Base-by-base conservation (phyloP, 1,284 basidiomycete species). In the Leccinum variabile region DNA sequence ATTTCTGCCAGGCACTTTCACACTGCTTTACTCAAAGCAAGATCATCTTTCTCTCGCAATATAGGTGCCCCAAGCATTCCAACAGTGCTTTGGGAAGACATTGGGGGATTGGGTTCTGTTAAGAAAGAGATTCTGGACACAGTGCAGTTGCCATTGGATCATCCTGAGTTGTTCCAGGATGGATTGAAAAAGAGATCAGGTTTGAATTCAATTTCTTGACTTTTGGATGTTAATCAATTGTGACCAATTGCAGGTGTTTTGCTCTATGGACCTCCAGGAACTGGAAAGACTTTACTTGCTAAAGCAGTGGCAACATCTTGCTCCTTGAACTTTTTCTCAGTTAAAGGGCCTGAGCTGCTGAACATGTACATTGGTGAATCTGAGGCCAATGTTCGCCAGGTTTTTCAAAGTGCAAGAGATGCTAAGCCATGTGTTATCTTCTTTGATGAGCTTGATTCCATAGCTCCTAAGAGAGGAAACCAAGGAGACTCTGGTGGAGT, bases 301-400 rank as follows among this genome's bases (percentile, higher is more conserved):
- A 97, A 97, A 76, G 94, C 94, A 3, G 95, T 97, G 35, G 95
- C 95, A 7, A 95, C 94, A 0, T 94, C 94, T 1, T 96, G 91
- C 70, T 90, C 94, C 14, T 83, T 97, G 68, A 96, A 96, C 72
- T 96, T 96, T 76, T 90, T 96, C 75, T 94, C 92, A n/a, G 91
- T 99, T 72, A 98, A 98, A 74, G 97, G 97, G 0, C 97, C 97
- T 1, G 96, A 98, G 71, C 82, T 99, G 35, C 85, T 97, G 52
- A 97, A 97, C 75, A 97, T 98, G 87, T 98, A 98, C 76, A 98
- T 99, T 70, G 97, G 97, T 67, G 97, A 99, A 80, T 97, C 95
- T 6, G 97, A 99, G 76, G 93, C 95, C 39, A 96, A 97, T 72
- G 94, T 99, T 39, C 89, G 97, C 11, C 83, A 90, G 6, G 88